These are phyloP conservation scores for Fusarium secorum DNA, from an alignment of 2,329 filamentous ascomycete genomes.

Conservation along the genomic window DNA sequence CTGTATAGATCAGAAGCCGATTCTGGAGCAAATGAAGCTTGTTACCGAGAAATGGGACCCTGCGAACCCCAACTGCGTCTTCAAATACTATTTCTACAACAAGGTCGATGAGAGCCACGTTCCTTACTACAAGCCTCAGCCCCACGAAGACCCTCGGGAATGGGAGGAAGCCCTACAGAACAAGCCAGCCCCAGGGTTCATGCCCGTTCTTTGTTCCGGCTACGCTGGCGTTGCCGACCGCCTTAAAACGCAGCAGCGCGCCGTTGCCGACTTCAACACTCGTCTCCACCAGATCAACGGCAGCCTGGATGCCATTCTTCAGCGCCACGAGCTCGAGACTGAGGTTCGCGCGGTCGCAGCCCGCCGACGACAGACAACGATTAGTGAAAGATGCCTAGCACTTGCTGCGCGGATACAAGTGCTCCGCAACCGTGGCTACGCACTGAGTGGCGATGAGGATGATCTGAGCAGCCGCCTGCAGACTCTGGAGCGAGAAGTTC, in stretches of 20 bases:
- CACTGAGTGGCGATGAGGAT: slow-evolving; percentile 80
- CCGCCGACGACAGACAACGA: slow-evolving; percentile 73
- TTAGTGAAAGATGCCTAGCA: slow-evolving; percentile 76
- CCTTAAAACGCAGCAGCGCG: slow-evolving; percentile 74
- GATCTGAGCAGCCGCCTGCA: slow-evolving; percentile 76
- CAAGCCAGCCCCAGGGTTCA: slow-evolving; percentile 78
- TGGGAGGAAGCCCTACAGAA: slow-evolving; percentile 86
- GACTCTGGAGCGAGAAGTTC: slow-evolving; percentile 72
- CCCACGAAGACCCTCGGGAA: slow-evolving; percentile 76
- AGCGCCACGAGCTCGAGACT: slow-evolving; percentile 78
- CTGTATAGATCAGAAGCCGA: slow-evolving; percentile 67
- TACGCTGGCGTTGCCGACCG: slow-evolving; percentile 76
- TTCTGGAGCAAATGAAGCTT: slow-evolving; percentile 76
- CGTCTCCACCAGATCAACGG: slow-evolving; percentile 82
- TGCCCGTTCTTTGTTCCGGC: slow-evolving; percentile 78
- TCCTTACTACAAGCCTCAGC: slow-evolving; percentile 77
- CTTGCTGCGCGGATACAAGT: slow-evolving; percentile 84
- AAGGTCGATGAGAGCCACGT: slow-evolving; percentile 76
- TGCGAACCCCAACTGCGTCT: slow-evolving; percentile 70
- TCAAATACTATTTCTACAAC: slow-evolving; percentile 90
- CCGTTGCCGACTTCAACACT: slow-evolving; percentile 73
- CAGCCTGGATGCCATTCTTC: slow-evolving; percentile 74
- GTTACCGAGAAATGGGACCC: slow-evolving; percentile 80
- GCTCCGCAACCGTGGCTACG: slow-evolving; percentile 81
- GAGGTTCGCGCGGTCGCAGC: slow-evolving; percentile 78